Percentiles rank a stretch among this genome's conserved stretches.
Evolutionary conservation across 768 basidiomycete genomes (phyloP).

Genomic region (Ramaria rubella): DNA sequence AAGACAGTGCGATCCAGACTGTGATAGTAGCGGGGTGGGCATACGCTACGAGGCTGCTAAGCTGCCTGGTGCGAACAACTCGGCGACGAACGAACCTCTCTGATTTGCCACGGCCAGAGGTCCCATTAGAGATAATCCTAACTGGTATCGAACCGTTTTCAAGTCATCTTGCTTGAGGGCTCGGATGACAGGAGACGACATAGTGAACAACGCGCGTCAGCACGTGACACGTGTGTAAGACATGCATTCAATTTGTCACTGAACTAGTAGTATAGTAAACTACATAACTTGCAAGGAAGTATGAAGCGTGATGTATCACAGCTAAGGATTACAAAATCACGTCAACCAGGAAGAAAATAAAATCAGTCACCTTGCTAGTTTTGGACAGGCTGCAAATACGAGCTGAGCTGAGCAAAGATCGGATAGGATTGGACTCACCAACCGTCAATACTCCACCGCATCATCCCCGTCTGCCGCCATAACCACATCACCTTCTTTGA

Average conservation of each 20-base stretch:
- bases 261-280: neutral
- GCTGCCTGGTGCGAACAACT: neutral
- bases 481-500: slow-evolving; percentile 30
- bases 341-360: neutral
- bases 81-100: slow-evolving; percentile 33
- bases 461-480: slow-evolving; percentile 72
- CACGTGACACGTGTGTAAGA: slow-evolving; percentile 2
- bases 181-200: slow-evolving; percentile 39
- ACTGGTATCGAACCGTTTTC: slow-evolving; percentile 53
- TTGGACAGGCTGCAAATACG: neutral
- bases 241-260: neutral
- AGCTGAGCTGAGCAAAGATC: neutral
- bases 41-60: slow-evolving; percentile 35
- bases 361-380: slow-evolving; percentile 3
- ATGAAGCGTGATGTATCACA: neutral
- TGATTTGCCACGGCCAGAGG: slow-evolving; percentile 61
- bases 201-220: neutral
- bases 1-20: slow-evolving; percentile 56
- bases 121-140: slow-evolving; percentile 64
- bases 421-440: neutral
- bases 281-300: neutral
- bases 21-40: slow-evolving; percentile 52
- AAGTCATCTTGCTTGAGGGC: slow-evolving; percentile 44
- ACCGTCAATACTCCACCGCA: slow-evolving; percentile 63
- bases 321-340: neutral